Conservation (phyloP, 306 rosid genomes). For the Dalbergia cochinchinensis region DNA sequence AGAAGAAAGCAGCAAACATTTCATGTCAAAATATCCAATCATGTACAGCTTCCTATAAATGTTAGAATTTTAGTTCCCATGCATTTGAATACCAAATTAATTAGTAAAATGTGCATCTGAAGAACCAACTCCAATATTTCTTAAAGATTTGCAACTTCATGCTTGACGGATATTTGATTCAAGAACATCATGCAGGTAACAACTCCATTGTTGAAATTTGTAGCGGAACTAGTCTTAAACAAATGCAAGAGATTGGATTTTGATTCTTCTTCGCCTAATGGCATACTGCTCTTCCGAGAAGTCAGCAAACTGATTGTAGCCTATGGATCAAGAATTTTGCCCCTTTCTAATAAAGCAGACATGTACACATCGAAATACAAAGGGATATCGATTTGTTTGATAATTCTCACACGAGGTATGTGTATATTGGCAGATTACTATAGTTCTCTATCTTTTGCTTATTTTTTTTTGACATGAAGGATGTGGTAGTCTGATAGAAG, state of each 20-base stretch:
- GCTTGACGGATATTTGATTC: constrained; percentile 28
- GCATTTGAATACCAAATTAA: background rate
- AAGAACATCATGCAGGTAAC: constrained; percentile 69
- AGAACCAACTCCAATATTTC: background rate
- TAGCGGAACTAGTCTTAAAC: constrained; percentile 85
- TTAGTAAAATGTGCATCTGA: background rate
- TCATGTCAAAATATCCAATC: constrained; percentile 9
- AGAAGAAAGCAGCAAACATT: constrained; percentile 13
- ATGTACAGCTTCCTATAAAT: background rate
- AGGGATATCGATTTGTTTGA: constrained; percentile 87
- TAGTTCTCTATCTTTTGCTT: background rate
- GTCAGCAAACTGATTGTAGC: constrained; percentile 86
- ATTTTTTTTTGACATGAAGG: background rate
- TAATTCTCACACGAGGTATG: constrained; percentile 81
- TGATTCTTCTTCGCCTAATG: constrained; percentile 93
- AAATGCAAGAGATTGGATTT: constrained; percentile 83
- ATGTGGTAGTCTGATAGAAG: constrained; percentile 1
- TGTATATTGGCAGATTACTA: constrained; percentile 14
- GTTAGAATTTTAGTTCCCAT: constrained; percentile 4
- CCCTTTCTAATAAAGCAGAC: constrained; percentile 80
- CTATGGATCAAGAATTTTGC: constrained; percentile 82
- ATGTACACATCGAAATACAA: constrained; percentile 83
- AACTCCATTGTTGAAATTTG: constrained; percentile 79
- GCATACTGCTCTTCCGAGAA: constrained; percentile 95
- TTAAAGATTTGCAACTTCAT: constrained; percentile 3